Percentiles rank a stretch among this genome's conserved stretches.
Conservation (phyloP, 169 alveolate genomes). For the Eimeria nieschulzi region DNA sequence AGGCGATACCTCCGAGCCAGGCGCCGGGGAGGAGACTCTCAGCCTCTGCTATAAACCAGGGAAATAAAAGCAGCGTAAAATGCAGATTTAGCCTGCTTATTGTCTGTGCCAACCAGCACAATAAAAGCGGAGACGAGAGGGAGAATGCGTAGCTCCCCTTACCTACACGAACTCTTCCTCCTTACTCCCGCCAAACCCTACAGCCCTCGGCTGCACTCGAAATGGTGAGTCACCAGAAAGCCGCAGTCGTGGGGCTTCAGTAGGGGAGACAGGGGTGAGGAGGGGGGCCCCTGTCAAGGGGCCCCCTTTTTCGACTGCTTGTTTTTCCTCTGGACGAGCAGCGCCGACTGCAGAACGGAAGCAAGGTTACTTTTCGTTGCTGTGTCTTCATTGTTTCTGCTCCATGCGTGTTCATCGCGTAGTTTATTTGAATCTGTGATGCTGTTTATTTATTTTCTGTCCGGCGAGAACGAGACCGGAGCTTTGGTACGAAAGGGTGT, state of each 20-base stretch:
- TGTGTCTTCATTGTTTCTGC: too few relatives aligned
- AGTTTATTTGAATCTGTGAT: background rate
- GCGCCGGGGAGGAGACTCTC: background rate
- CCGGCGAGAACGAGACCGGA: too few relatives aligned
- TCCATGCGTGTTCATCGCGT: too few relatives aligned
- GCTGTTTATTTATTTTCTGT: background rate
- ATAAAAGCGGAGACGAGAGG: background rate
- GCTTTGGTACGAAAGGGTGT: too few relatives aligned
- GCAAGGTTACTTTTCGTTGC: background rate
- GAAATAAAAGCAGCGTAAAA: background rate
- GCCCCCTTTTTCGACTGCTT: background rate
- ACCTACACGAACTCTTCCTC: too few relatives aligned
- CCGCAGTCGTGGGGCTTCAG: background rate
- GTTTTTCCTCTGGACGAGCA: background rate
- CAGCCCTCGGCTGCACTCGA: background rate
- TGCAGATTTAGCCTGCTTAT: background rate
- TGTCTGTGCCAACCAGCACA: background rate
- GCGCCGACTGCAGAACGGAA: background rate
- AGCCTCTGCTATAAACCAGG: background rate
- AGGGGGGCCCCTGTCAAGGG: background rate
- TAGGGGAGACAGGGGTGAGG: background rate
- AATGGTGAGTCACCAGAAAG: background rate
- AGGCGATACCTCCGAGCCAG: background rate
- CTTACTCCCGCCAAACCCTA: background rate
- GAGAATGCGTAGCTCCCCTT: background rate